Conservation (phyloP, 768 basidiomycete species). For the Tylopilus felleus region DNA sequence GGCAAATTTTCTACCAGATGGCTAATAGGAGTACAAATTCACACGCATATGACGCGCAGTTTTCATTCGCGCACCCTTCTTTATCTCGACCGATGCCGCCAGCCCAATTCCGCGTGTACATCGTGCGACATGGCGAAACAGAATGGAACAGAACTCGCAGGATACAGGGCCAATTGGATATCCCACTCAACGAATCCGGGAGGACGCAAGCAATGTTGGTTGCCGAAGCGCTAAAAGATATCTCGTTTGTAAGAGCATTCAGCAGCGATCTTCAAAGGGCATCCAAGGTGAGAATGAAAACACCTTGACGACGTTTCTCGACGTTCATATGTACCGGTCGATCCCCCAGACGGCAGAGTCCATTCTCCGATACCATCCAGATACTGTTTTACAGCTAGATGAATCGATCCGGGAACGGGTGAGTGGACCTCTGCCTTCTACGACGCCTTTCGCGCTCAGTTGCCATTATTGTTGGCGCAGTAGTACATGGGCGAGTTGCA, state of each 20-base stretch:
- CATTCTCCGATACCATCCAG: conserved; percentile 54
- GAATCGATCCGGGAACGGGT: conserved; percentile 65
- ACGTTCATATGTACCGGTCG: background rate
- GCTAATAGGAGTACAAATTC: no score
- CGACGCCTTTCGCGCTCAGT: background rate
- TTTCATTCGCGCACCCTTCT: background rate
- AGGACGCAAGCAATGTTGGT: conserved; percentile 54
- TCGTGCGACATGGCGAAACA: conserved; percentile 80
- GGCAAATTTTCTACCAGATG: no score
- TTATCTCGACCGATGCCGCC: conserved; percentile 6
- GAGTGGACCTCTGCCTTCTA: conserved; percentile 17
- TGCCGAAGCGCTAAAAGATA: conserved; percentile 49
- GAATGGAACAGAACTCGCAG: conserved; percentile 58
- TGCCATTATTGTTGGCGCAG: background rate
- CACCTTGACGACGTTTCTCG: background rate
- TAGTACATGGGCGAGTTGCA: conserved; percentile 64
- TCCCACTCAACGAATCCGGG: conserved; percentile 60
- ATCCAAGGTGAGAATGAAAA: conserved; percentile 52
- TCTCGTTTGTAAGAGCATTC: conserved; percentile 58
- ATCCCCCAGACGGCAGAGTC: conserved; percentile 57
- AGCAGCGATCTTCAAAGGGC: conserved; percentile 75
- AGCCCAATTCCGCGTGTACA: conserved; percentile 48
- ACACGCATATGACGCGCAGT: background rate
- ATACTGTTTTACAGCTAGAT: conserved; percentile 40
- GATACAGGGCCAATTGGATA: conserved; percentile 77